phyloP scores from a whole-genome alignment of 1,284 basidiomycete genomes.

The Anthracocystis setariae region DNA sequence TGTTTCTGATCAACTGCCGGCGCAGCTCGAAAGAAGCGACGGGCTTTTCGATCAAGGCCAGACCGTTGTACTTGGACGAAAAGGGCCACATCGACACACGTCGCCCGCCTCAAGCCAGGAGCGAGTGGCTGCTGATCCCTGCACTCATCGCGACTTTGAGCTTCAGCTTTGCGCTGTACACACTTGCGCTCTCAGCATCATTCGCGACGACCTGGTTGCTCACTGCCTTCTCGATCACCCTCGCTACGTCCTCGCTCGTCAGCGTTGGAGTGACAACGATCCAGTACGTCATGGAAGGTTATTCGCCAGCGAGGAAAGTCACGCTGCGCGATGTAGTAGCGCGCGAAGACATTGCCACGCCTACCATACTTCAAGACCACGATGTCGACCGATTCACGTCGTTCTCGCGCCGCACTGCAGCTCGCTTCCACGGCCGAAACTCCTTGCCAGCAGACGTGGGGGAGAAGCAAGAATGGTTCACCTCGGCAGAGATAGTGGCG shows the following conservation, averaged over 20 bases:
- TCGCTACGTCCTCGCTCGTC: slow-evolving; percentile 26
- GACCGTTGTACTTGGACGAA: slow-evolving; percentile 50
- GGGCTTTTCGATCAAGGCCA: slow-evolving; percentile 19
- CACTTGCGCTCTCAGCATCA: slow-evolving; percentile 37
- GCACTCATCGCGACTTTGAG: slow-evolving; percentile 17
- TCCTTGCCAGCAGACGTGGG: not conserved
- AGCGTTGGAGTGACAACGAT: slow-evolving; percentile 8
- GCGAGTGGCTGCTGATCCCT: slow-evolving; percentile 34
- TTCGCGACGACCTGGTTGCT: slow-evolving; percentile 39
- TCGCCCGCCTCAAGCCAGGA: slow-evolving; percentile 28
- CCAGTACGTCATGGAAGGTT: slow-evolving; percentile 45
- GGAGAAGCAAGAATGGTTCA: slow-evolving; percentile 21
- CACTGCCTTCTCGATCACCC: slow-evolving; percentile 28
- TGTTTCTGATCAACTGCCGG: slow-evolving; percentile 24
- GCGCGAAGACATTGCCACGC: slow-evolving; percentile 25
- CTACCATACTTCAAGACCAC: slow-evolving; percentile 24
- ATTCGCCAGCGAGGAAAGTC: slow-evolving; percentile 27
- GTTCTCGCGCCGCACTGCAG: slow-evolving; percentile 22
- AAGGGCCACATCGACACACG: slow-evolving; percentile 53
- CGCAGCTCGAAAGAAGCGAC: not conserved
- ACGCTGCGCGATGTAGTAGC: slow-evolving; percentile 38
- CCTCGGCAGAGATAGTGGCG: slow-evolving; percentile 17
- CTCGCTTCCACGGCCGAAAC: slow-evolving; percentile 23
- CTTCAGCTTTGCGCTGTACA: slow-evolving; percentile 50
- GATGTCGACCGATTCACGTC: slow-evolving; percentile 40